A percentile compares a stretch with the other conserved stretches of the same genome.
Evolutionary conservation across 2,329 filamentous ascomycete species (phyloP).

Genomic region (Hypoxylon sp.): DNA sequence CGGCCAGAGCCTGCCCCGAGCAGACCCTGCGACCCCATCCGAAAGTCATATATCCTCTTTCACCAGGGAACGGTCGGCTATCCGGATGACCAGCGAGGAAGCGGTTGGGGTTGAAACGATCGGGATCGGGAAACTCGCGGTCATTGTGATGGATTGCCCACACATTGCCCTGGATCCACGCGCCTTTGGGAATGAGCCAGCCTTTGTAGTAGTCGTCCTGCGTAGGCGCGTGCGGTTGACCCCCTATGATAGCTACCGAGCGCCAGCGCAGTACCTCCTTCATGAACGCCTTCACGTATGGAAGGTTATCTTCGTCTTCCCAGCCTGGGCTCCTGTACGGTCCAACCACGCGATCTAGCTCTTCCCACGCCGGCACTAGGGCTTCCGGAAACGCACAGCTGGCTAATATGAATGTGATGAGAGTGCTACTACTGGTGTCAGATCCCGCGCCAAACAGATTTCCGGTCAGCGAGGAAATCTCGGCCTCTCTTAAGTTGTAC

Average conservation of each 20-base stretch:
- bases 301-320: constrained; percentile 57
- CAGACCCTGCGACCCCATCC: constrained; percentile 64
- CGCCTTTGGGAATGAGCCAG: constrained; percentile 58
- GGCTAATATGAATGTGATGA: constrained; percentile 58
- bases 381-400: constrained; percentile 59
- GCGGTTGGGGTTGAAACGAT: constrained; percentile 54
- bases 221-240: constrained; percentile 58
- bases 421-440: constrained; percentile 57
- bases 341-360: constrained; percentile 62
- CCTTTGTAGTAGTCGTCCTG: constrained; percentile 57
- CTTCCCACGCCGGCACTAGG: constrained; percentile 57
- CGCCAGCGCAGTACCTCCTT: constrained; percentile 66
- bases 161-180: constrained; percentile 59
- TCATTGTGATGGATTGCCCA: constrained; percentile 59
- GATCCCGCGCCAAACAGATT: constrained; percentile 58
- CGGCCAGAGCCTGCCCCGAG: constrained; percentile 62
- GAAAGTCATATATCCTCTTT: constrained; percentile 62
- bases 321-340: constrained; percentile 54
- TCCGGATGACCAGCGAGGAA: constrained; percentile 50
- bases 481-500: constrained; percentile 53
- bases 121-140: constrained; percentile 56
- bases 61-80: constrained; percentile 56
- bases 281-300: constrained; percentile 61
- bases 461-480: constrained; percentile 56
- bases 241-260: constrained; percentile 59